Evolutionary conservation across 495 filamentous ascomycete species (phyloP), one percentile per base, ranked within the genome.

Genomic region (Evernia prunastri): DNA sequence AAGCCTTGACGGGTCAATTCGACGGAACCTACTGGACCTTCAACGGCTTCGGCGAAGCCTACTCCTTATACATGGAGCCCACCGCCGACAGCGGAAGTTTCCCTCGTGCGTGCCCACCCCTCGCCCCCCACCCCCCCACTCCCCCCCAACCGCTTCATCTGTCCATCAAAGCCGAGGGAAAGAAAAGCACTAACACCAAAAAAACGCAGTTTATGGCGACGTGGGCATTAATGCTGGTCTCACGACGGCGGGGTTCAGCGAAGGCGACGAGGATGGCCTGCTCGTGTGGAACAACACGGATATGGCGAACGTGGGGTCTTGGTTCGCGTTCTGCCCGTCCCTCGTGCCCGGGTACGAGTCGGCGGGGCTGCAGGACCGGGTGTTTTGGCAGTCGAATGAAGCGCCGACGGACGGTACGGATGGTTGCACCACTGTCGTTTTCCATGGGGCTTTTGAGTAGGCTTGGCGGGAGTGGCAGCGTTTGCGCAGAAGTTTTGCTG

Each of bases 221-320:
- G 49, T 53, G 31, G 49, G 25, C 27, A 53, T 53, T 13, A 53
- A 53, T 4, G 2, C 49, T 4, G 49, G 49, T 4, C 4, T 29
- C 13, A 9, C 49, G 0, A 53, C 49, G 13, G 7, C 49, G 0
- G 49, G 49, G 1, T 53, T 53, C 25, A 53, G 49, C 7, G 49
- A 53, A 53, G 49, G 49, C 1, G 49, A 53, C 49, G 49, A 53
- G 15, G 49, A 53, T 9, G 49, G 49, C 13, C 15, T 53, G 25
- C 49, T 53, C 3, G 49, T 53, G 25, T 53, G 49, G 49, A 31
- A 53, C 49, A 53, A 53, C 49, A 53, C 25, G 25, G 49, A 53
- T 8, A 53, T 53, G 49, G 49, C 49, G 49, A 53, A 53, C 4
- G 49, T 5, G 11, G 49, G 49, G 2, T 53, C 49, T 3, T 53